phyloP scores from a whole-genome alignment of 306 rosid genomes.

The Cucumis hystrix region DNA sequence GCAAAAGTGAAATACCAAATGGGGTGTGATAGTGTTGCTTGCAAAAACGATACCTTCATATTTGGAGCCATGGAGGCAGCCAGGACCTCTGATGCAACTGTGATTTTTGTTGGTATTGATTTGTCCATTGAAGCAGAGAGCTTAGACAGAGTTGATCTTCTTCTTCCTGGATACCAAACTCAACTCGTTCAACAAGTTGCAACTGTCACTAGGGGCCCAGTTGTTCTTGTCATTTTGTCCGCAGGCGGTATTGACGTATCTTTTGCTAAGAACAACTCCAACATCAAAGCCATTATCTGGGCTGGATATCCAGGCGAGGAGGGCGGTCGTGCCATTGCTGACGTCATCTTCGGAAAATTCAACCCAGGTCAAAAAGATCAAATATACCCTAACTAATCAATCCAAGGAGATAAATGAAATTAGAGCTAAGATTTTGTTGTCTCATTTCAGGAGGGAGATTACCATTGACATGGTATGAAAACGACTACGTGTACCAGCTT shows the following conservation, averaged over 20 bases:
- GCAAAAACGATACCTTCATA: slow-evolving; percentile 39
- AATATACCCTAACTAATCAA: not conserved
- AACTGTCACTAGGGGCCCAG: slow-evolving; percentile 34
- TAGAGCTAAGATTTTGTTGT: not conserved
- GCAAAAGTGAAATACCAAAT: slow-evolving; percentile 25
- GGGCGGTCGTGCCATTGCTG: slow-evolving; percentile 20
- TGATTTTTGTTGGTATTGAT: slow-evolving; percentile 52
- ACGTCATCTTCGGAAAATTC: slow-evolving; percentile 13
- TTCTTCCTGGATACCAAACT: slow-evolving; percentile 68
- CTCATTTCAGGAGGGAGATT: slow-evolving; percentile 21
- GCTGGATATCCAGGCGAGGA: slow-evolving; percentile 20
- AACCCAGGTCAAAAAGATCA: slow-evolving; percentile 13
- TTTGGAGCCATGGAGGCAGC: slow-evolving; percentile 35
- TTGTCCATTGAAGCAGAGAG: slow-evolving; percentile 72
- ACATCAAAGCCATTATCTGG: slow-evolving; percentile 13
- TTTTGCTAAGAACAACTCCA: slow-evolving; percentile 29
- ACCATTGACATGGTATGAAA: slow-evolving; percentile 22
- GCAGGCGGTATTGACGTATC: slow-evolving; percentile 66
- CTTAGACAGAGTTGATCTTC: slow-evolving; percentile 47
- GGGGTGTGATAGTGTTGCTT: slow-evolving; percentile 40
- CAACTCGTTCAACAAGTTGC: slow-evolving; percentile 52
- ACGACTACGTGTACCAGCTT: slow-evolving; percentile 9
- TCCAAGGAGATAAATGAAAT: not conserved
- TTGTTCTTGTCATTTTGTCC: slow-evolving; percentile 57
- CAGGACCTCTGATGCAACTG: slow-evolving; percentile 34